Evolutionary conservation across 139 green algal genomes (phyloP).

Genomic region (Tetraselmis striata): DNA sequence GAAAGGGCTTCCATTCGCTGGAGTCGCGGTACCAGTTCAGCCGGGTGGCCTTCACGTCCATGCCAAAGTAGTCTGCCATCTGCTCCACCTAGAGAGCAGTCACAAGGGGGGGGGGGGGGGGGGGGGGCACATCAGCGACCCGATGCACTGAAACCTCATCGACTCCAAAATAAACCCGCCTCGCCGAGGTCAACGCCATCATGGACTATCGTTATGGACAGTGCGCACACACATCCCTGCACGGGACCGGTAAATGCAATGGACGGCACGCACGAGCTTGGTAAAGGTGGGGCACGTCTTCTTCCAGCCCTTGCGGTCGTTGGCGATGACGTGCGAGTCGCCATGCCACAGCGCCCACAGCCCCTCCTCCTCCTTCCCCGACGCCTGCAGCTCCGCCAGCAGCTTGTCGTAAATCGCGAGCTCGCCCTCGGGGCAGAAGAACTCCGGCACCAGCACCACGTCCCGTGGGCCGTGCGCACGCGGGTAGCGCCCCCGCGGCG

Average conservation of each 20-base stretch:
- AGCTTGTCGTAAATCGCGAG: neutral
- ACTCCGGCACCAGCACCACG: constrained; percentile 3
- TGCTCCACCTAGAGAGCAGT: neutral
- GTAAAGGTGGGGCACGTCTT: neutral
- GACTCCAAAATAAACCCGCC: too few relatives aligned
- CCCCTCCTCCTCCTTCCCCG: neutral
- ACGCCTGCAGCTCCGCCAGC: neutral
- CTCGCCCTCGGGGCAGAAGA: constrained; percentile 3
- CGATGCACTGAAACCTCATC: too few relatives aligned
- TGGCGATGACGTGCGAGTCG: constrained; percentile 2
- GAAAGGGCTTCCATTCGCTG: constrained; percentile 6
- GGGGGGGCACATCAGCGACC: too few relatives aligned
- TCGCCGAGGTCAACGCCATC: too few relatives aligned
- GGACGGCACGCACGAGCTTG: neutral
- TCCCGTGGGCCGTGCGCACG: neutral
- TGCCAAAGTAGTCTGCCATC: neutral
- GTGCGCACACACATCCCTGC: too few relatives aligned
- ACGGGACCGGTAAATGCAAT: too few relatives aligned
- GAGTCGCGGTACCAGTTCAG: constrained; percentile 6
- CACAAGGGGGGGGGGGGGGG: neutral
- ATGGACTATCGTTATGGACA: too few relatives aligned
- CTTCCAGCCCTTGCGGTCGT: neutral
- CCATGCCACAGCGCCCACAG: constrained; percentile 2
- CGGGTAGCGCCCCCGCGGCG: neutral
- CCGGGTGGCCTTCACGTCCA: constrained; percentile 2